Evolutionary conservation across 108 stramenopile genomes (phyloP).

Genomic region (Skeletonema costatum): DNA sequence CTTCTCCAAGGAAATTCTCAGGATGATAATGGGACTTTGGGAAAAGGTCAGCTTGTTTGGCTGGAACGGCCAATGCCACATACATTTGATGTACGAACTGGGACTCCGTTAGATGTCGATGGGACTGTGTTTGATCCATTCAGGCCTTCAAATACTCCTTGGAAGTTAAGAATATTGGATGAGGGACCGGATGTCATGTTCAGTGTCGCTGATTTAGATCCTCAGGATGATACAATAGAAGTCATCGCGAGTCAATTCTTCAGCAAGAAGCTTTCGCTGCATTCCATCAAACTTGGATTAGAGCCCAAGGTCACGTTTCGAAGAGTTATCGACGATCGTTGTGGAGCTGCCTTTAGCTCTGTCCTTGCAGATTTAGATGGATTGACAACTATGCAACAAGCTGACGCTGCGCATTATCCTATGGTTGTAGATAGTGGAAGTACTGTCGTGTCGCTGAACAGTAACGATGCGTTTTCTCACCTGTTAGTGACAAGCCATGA

Average conservation of each 20-base stretch:
- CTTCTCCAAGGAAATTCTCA: conserved; percentile 26
- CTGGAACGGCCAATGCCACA: conserved; percentile 82
- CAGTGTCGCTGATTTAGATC: conserved; percentile 89
- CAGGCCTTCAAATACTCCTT: conserved; percentile 69
- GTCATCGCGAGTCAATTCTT: conserved; percentile 94
- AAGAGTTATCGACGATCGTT: conserved; percentile 79
- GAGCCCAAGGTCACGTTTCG: conserved; percentile 61
- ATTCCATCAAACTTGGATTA: conserved; percentile 74
- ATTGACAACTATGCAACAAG: conserved; percentile 10
- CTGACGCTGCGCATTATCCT: not conserved
- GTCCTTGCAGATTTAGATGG: conserved; percentile 84
- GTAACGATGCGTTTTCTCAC: conserved; percentile 76
- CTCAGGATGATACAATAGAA: conserved; percentile 86
- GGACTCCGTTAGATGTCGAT: conserved; percentile 78
- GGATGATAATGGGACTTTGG: conserved; percentile 14
- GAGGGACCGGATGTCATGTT: conserved; percentile 97
- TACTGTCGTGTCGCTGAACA: conserved; percentile 60
- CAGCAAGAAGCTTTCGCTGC: conserved; percentile 72
- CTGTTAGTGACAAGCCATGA: conserved; percentile 80
- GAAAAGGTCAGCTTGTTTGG: conserved; percentile 82
- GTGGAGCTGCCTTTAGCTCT: conserved; percentile 90
- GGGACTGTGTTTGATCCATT: conserved; percentile 86
- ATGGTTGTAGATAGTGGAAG: conserved; percentile 76
- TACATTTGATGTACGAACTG: conserved; percentile 59
- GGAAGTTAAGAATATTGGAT: conserved; percentile 84